Base-by-base conservation (phyloP, 148 eudicot genomes). In the Vaccinium corymbosum region DNA sequence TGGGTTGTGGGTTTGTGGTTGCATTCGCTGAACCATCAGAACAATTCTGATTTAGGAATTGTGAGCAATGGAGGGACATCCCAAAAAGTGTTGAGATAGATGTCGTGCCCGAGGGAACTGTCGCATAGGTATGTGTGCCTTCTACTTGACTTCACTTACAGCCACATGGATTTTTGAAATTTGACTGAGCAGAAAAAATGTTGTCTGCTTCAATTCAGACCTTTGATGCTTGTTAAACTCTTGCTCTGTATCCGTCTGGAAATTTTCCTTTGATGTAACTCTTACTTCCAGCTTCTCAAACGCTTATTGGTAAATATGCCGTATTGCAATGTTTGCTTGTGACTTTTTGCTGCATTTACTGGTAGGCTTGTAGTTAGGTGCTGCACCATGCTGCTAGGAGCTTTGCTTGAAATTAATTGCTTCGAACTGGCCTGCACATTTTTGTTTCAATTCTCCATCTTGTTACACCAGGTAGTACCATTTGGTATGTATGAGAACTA, bases 21-120 rank as follows among this genome's bases (percentile, higher is more conserved):
- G 77, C 99, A 96, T 83, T 96, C 99, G 76, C 87, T 94, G 48
- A 94, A 95, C 90, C 83, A 89, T 74, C 91, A 95, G 12, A 95
- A 95, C 79, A 93, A 94, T 53, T 92, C 97, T 82, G 97, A 94
- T 86, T 81, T 94, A 29, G 83, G 80, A 25, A 22, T 7, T 76
- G 55, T 74, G 22, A 59, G 57, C 83, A 82, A 73, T 81, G 83
- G 38, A 38, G 81, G 51, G 57, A 50, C 66, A 51, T 16, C 74
- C 17, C 49, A 49, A 78, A 78, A 16, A 35, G 25, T 51, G 81
- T 82, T 22, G 73, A 76, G 48, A 59, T 35, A 12, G 81, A 64
- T 64, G 76, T 48, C 46, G 15, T 49, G 55, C 56, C 56, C 22
- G 48, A 80, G 57, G 57, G 35, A 80, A 16, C 42, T 12, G 0